These are phyloP conservation scores for Mucor indicus DNA, from an alignment of 371 early-diverging fungal genomes.

Conservation along the genomic window DNA sequence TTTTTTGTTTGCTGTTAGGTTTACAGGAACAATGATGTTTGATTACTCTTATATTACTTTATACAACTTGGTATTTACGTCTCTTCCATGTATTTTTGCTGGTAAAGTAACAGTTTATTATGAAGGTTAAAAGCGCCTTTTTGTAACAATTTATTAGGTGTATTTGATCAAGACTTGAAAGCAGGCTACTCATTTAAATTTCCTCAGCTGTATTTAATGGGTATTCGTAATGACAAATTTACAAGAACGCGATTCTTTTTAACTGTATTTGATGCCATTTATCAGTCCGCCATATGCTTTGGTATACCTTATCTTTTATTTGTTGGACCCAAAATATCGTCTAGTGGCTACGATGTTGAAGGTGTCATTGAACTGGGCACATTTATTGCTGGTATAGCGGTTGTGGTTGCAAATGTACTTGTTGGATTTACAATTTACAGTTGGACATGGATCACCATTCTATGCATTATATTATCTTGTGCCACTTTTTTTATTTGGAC, in stretches of 20 bases:
- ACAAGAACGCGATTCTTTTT: constrained; percentile 79
- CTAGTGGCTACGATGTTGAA: constrained; percentile 59
- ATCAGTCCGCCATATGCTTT: constrained; percentile 86
- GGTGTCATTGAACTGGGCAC: constrained; percentile 78
- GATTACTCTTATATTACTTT: constrained; percentile 82
- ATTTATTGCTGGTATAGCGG: constrained; percentile 72
- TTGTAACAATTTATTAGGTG: too few relatives aligned
- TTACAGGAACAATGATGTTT: constrained; percentile 62
- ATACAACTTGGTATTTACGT: constrained; percentile 78
- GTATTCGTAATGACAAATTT: constrained; percentile 84
- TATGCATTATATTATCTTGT: constrained; percentile 60
- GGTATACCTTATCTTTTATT: constrained; percentile 62
- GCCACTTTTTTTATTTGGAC: constrained; percentile 53
- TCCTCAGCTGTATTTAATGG: constrained; percentile 87
- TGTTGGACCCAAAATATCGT: constrained; percentile 47
- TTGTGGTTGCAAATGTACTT: constrained; percentile 81
- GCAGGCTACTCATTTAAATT: constrained; percentile 71
- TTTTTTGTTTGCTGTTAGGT: too few relatives aligned
- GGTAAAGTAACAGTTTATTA: too few relatives aligned
- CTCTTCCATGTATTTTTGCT: constrained; percentile 67
- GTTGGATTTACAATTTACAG: constrained; percentile 76
- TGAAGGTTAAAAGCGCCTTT: too few relatives aligned
- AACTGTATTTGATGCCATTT: constrained; percentile 83
- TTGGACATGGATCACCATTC: constrained; percentile 77
- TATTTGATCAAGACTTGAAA: constrained; percentile 91